A percentile compares a stretch with the other conserved stretches of the same genome.
These are phyloP conservation scores for Aurantiochytrium sp. DNA, from an alignment of 108 stramenopile species.

Conservation along the genomic window DNA sequence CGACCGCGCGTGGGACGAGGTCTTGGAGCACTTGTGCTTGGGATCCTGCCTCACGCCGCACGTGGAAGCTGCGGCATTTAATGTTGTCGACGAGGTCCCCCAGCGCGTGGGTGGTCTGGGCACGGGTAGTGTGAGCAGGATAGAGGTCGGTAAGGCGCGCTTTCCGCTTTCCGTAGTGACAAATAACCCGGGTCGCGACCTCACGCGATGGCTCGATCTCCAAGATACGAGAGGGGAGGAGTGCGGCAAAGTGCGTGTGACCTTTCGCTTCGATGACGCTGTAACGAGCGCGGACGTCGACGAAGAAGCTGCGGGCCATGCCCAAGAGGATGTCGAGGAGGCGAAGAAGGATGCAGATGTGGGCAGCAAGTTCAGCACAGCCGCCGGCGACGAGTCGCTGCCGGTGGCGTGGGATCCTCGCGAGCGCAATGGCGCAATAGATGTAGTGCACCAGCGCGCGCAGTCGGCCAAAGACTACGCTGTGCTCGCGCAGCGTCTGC, in stretches of 20 bases:
- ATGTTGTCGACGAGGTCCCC: neutral
- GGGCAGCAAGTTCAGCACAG: too few species aligned
- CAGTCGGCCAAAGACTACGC: neutral
- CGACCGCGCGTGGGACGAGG: neutral
- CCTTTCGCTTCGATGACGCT: constrained; percentile 6
- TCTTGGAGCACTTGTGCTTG: neutral
- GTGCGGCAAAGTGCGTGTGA: neutral
- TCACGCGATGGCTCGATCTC: neutral
- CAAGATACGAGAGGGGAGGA: neutral
- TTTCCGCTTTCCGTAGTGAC: neutral
- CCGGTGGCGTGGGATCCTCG: neutral
- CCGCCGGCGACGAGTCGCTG: neutral
- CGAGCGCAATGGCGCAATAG: too few species aligned
- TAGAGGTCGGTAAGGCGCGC: neutral
- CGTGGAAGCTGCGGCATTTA: neutral
- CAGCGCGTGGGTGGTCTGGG: too few species aligned
- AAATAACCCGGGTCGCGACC: neutral
- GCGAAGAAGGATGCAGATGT: too few species aligned
- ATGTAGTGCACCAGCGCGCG: neutral
- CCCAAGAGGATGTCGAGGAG: too few species aligned
- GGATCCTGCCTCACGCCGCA: neutral
- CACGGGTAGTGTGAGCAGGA: neutral
- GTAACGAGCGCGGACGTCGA: too few species aligned
- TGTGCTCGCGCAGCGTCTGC: neutral
- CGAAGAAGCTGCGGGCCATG: too few species aligned